Conservation (phyloP, 169 alveolate species). For the Theileria equi region DNA sequence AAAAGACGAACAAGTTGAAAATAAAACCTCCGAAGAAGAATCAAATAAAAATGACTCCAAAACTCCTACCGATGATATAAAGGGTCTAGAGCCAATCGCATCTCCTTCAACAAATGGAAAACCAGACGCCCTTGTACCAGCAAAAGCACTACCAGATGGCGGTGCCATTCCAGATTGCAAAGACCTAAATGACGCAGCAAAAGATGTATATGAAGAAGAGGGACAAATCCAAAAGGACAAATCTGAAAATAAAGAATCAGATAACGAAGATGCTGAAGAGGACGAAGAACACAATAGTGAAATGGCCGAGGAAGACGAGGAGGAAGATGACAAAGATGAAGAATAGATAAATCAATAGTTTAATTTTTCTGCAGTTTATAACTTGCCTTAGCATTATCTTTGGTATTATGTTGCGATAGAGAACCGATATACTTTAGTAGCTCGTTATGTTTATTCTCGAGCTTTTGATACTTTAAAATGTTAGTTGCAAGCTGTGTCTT, state of each 20-base stretch:
- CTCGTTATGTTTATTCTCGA: no score
- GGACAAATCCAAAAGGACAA: not conserved
- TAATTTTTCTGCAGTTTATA: no score
- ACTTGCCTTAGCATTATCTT: no score
- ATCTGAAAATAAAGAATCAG: conserved; percentile 1
- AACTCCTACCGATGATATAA: conserved; percentile 10
- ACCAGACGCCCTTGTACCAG: conserved; percentile 34
- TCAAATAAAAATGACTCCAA: not conserved
- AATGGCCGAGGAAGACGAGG: conserved; percentile 19
- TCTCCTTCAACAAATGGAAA: conserved; percentile 45
- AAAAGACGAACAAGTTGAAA: not conserved
- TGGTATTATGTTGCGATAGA: no score
- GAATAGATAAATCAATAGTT: conserved; percentile 16
- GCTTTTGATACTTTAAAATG: no score
- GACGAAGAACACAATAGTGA: not conserved
- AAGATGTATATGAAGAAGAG: conserved; percentile 32
- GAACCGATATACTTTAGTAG: no score
- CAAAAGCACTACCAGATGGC: conserved; percentile 36
- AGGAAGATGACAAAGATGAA: conserved; percentile 38
- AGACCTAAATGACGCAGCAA: conserved; percentile 25
- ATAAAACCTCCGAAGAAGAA: conserved; percentile 2
- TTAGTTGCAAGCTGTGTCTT: no score
- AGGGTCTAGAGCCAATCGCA: conserved; percentile 46
- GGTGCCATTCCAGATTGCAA: conserved; percentile 33
- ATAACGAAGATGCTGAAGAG: conserved; percentile 4